Evolutionary conservation across 352 stramenopile species (phyloP), one percentile per base, ranked within the genome.

Genomic region (Phytophthora megakarya): DNA sequence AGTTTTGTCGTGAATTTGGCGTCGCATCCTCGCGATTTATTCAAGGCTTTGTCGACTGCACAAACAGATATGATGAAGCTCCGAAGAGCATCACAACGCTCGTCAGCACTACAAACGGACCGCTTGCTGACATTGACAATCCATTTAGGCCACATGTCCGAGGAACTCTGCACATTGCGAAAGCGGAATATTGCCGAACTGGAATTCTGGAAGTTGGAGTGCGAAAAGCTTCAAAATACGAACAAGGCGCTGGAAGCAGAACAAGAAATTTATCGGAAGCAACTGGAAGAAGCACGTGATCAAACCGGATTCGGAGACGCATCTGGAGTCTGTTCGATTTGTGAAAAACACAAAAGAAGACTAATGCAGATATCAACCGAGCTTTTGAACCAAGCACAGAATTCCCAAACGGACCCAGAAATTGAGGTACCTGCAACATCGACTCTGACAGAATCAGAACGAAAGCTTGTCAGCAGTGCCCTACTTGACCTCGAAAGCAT

Each of bases 181-280:
- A 90, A 90, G 32, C 64, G 79, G 21, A 86, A 82, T n/a, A 67
- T 62, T 9, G 69, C 75, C 0, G 81, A 90, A 38, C 73, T 87
- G 5, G 79, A 84, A 21, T 90, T 77, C 47, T 90, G 81, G 81
- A 84, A 85, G 28, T 54, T 90, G 7, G 81, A 90, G 39, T 86
- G 81, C 55, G 77, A 86, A 46, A 90, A 88, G 38, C 61, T 83
- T 3, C 77, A 90, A 44, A 84, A 87, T 28, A 59, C 65, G 1
- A 86, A 82, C 61, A 78, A 73, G 52, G 55, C 61, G 10, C 26
- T 87, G 7, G 54, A 68, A 23, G 45, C 48, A 0, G 78, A 87
- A 42, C 61, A 76, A 11, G 62, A 82, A 25, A 66, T 74, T 3
- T 42, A 63, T 1, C 70, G 63, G 26, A 60, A 76, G 18, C 55